Evolutionary conservation across 345 rosid genomes (phyloP).

Genomic region (Eucalyptus coolabah): DNA sequence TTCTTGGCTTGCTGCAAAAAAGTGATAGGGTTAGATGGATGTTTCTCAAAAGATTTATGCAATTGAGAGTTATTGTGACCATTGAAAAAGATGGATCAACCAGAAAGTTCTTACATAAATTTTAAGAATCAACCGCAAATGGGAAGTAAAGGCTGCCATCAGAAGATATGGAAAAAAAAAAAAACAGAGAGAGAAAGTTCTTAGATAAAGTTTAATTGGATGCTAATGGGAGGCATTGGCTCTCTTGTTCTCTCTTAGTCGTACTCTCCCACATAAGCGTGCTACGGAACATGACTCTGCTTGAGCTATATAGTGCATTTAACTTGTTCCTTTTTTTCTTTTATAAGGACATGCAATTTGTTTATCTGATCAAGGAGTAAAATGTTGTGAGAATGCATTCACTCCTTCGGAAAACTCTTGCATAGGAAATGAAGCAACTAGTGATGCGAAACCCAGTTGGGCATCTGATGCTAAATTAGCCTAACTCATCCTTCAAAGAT

Average conservation of each 20-base stretch:
- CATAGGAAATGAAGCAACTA: background rate
- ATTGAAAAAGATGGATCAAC: background rate
- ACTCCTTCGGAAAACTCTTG: background rate
- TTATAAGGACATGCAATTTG: background rate
- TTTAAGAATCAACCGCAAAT: too few species aligned
- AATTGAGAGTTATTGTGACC: background rate
- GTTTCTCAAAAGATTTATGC: background rate
- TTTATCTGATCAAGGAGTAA: background rate
- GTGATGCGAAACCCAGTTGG: background rate
- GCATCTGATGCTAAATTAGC: background rate
- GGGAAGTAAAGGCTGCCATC: accelerated
- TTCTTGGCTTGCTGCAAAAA: too few species aligned
- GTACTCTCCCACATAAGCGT: background rate
- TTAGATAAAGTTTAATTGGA: background rate
- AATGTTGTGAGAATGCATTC: background rate
- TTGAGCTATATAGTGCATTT: background rate
- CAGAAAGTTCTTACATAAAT: background rate
- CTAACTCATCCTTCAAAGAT: background rate
- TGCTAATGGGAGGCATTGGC: background rate
- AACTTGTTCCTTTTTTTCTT: background rate
- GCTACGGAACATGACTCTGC: background rate
- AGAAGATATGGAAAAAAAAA: background rate
- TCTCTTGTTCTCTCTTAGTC: background rate
- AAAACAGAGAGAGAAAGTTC: too few species aligned
- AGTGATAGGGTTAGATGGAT: background rate